Evolutionary conservation across 176 grass and related monocot species (phyloP).

Genomic region (Phoenix roebelenii): DNA sequence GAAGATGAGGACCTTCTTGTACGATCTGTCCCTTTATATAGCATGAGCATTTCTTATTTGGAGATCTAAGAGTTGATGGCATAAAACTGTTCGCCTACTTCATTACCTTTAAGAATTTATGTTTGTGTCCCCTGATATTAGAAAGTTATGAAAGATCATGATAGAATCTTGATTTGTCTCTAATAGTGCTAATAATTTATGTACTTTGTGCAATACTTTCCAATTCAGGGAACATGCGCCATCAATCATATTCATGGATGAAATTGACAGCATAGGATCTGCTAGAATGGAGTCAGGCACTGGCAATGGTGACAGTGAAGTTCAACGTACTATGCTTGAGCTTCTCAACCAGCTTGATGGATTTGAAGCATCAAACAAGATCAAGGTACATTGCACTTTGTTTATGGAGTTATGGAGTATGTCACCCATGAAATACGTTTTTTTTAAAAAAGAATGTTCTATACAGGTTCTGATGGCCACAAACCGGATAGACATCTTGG

Average conservation of each 20-base stretch:
- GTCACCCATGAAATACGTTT: too few species aligned
- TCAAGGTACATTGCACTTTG: constrained; percentile 37
- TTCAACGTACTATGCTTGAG: constrained; percentile 98
- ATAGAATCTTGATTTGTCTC: too few species aligned
- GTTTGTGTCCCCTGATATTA: too few species aligned
- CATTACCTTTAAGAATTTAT: too few species aligned
- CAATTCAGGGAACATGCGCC: constrained; percentile 81
- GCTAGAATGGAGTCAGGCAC: constrained; percentile 92
- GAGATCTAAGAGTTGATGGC: too few species aligned
- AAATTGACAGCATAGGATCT: constrained; percentile 97
- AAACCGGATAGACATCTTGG: constrained; percentile 96
- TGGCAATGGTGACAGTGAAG: constrained; percentile 95
- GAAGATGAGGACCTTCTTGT: too few species aligned
- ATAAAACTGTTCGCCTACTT: too few species aligned
- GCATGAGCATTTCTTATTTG: too few species aligned
- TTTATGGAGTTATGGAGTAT: too few species aligned
- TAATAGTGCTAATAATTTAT: too few species aligned
- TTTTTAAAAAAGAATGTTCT: background rate
- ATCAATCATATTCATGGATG: constrained; percentile 99
- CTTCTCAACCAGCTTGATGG: constrained; percentile 99
- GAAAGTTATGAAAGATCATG: too few species aligned
- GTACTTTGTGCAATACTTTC: background rate
- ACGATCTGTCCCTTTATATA: too few species aligned
- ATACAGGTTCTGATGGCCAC: constrained; percentile 97
- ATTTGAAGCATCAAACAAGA: constrained; percentile 99